Percentiles rank a stretch among this genome's conserved stretches.
phyloP scores from a whole-genome alignment of 2,329 filamentous ascomycete species.

The Ophiostoma quercus region DNA sequence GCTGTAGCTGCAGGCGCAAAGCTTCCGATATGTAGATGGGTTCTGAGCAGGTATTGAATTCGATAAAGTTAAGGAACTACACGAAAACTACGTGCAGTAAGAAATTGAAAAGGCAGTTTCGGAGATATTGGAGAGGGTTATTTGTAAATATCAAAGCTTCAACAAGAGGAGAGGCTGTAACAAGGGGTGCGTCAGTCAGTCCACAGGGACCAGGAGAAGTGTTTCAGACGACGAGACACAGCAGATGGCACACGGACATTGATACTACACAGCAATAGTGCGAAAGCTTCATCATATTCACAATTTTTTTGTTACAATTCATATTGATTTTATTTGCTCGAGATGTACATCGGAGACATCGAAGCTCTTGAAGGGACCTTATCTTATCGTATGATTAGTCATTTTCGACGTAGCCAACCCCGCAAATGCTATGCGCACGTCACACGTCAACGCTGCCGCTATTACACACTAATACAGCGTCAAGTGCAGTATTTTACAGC shows the following conservation, averaged over 20 bases:
- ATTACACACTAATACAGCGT: neutral
- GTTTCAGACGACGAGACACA: constrained; percentile 3
- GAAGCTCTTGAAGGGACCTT: neutral
- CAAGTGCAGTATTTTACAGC: neutral
- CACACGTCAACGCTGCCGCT: neutral
- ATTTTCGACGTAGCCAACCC: neutral
- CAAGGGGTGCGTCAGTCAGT: constrained; percentile 10
- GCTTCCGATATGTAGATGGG: neutral
- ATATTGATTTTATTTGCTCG: neutral
- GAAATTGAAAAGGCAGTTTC: neutral
- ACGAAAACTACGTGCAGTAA: too few relatives aligned
- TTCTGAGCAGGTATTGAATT: neutral
- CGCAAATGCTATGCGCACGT: neutral
- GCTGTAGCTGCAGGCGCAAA: neutral
- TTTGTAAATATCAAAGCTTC: too few relatives aligned
- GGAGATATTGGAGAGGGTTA: neutral
- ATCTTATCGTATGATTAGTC: neutral
- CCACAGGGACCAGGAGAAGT: neutral
- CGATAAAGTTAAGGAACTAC: neutral
- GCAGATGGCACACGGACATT: neutral
- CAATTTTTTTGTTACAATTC: neutral
- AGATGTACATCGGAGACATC: neutral
- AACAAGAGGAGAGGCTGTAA: neutral
- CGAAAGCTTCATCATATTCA: too few relatives aligned
- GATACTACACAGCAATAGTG: neutral